These are phyloP conservation scores for Phytophthora lateralis DNA, from an alignment of 352 stramenopile genomes.

Conservation along the genomic window DNA sequence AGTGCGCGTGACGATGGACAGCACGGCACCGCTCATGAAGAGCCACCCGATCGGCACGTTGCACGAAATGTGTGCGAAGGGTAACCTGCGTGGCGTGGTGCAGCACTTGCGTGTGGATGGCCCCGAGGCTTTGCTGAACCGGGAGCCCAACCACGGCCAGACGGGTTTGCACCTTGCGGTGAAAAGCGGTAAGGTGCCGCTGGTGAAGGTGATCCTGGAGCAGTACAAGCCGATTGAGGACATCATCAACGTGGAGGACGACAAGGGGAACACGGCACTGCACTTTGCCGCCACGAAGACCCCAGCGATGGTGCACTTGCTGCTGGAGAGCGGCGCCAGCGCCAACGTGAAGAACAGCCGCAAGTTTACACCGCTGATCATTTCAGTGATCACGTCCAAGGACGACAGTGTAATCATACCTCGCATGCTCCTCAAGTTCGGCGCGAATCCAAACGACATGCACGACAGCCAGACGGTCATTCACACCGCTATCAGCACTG, in stretches of 20 bases:
- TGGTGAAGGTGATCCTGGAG: conserved; percentile 85
- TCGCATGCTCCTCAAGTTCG: conserved; percentile 89
- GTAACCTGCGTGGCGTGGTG: conserved; percentile 77
- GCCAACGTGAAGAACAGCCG: conserved; percentile 89
- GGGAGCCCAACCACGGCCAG: conserved; percentile 86
- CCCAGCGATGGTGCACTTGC: conserved; percentile 78
- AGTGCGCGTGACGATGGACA: conserved; percentile 76
- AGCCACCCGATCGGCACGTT: conserved; percentile 82
- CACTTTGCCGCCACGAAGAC: conserved; percentile 90
- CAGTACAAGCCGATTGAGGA: conserved; percentile 82
- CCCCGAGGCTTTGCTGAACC: conserved; percentile 63
- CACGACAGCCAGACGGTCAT: conserved; percentile 89
- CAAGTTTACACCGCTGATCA: conserved; percentile 87
- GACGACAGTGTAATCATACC: conserved; percentile 85
- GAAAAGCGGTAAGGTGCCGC: conserved; percentile 82
- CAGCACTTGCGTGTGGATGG: conserved; percentile 80
- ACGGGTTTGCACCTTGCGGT: conserved; percentile 81
- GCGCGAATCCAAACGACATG: conserved; percentile 89
- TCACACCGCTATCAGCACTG: conserved; percentile 77
- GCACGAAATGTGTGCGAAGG: conserved; percentile 81
- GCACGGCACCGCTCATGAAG: conserved; percentile 69
- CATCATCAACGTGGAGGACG: conserved; percentile 84
- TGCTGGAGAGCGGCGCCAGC: conserved; percentile 78
- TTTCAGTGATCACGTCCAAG: conserved; percentile 87
- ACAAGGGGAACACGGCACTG: conserved; percentile 88